A percentile compares a stretch with the other conserved stretches of the same genome.
Evolutionary conservation across 768 basidiomycete species (phyloP).

Genomic region (Suillus brevipes): DNA sequence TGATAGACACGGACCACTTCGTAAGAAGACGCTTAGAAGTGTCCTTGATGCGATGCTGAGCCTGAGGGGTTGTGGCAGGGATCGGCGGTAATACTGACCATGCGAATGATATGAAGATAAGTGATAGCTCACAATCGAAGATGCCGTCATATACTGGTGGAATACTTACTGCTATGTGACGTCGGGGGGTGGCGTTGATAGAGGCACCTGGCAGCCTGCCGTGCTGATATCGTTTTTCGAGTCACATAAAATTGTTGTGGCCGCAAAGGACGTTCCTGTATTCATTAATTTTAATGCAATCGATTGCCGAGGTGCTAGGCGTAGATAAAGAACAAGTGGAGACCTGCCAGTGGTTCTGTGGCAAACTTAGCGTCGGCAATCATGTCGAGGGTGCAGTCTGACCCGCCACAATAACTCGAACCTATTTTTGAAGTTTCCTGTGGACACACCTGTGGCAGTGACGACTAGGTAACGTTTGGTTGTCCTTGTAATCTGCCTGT

Average conservation of each 20-base stretch:
- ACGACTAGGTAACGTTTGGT: neutral
- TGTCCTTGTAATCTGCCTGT: neutral
- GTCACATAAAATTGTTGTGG: neutral
- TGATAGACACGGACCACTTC: neutral
- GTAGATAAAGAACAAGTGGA: neutral
- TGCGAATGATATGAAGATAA: neutral
- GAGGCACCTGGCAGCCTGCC: neutral
- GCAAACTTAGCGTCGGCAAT: neutral
- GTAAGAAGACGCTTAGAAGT: neutral
- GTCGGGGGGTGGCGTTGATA: neutral
- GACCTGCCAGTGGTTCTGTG: neutral
- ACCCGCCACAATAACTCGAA: neutral
- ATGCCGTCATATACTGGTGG: neutral
- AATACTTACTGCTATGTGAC: neutral
- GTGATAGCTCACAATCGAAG: neutral
- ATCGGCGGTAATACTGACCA: neutral
- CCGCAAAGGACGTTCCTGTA: neutral
- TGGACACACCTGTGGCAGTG: neutral
- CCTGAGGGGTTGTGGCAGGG: neutral
- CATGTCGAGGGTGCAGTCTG: neutral
- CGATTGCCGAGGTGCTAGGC: neutral
- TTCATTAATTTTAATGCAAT: neutral
- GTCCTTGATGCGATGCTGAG: neutral
- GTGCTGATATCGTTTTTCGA: neutral
- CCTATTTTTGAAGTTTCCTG: neutral